Base-by-base conservation (phyloP, 164 flowering plant species). In the Litsea cubeba region DNA sequence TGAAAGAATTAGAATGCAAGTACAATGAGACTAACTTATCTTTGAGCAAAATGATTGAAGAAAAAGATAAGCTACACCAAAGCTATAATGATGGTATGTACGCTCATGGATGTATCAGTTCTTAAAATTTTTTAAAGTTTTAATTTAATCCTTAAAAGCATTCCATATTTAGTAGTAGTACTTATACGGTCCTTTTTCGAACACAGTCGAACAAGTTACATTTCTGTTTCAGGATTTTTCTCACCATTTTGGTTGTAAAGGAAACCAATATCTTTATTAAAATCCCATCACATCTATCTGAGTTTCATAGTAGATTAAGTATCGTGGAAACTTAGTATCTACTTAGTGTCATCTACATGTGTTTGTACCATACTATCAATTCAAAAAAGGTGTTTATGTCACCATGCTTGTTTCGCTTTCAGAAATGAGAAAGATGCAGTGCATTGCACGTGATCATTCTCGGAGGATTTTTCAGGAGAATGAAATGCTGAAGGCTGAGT, bases 11-110 rank as follows among this genome's bases (percentile, higher is more conserved):
- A 62, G 81, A 86, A 76, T 51, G 51, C 75, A 87, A 76, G 77
- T 82, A 81, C 62, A 69, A 18, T 18, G 89, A 90, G 84, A 85
- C 91, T 11, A 64, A 80, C 14, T 17, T 11, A 40, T 81, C 91
- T n/a, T 75, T 92, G 2, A 68, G 68, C 35, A 72, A 54, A 17
- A 23, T 86, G 75, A 82, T 92, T 40, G 81, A 49, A 49, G 89
- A 90, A 76, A 92, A 82, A 71, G 96, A 94, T 50, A 85, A 69
- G 76, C 90, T 91, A 60, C 83, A 83, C 81, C 86, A 85, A 25
- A 35, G 80, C 22, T 90, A 91, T 74, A 87, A 90, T 76, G 89
- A 88, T 84, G 94, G 98, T 91, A 62, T 78, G 65, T 71, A 20
- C 25, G 12, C 30, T 25, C 17, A 12, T 30, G 49, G 49, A 64